Evolutionary conservation across 1,284 basidiomycete species (phyloP), one percentile per base, ranked within the genome.

Genomic region (Trichosporon asahii): DNA sequence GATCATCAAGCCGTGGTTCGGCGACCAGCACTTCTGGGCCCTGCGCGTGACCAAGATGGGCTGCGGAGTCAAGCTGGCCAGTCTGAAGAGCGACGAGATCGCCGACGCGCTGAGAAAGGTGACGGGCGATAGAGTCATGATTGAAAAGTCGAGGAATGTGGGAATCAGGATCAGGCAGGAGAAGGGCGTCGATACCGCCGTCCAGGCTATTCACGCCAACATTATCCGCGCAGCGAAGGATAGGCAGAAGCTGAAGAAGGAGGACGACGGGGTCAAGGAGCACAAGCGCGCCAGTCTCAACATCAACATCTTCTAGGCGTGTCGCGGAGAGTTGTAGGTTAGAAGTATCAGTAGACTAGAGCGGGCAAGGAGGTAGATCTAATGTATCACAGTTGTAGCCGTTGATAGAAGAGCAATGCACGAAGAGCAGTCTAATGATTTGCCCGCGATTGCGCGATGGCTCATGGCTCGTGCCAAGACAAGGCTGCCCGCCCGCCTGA

Each of bases 1-100:
- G 1, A 82, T 92, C 60, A 90, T 93, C 77, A 89, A 89, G 75
- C 89, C 89, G 3, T 90, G 88, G 87, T 90, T 90, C 69, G 86
- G 85, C 55, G 88, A 90, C 76, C 90, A 91, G 78, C 89, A 86
- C 80, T 91, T 91, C 79, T 91, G 90, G 89, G 90, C 88, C 6
- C 86, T 86, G 46, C 85, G 90, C 35, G 89, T 91, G 25, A 86
- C 88, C 71, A 86, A 86, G 74, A 85, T 90, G 31, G 88, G 87
- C 44, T 88, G 87, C 65, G 80, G 88, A 4, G 65, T 88, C 70
- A 86, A 84, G 68, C 85, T 90, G 14, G 77, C 85, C 0, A 87
- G 85, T 66, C 77, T 89, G 46, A 84, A 84, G 29, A 84, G 85
- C 0, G 84, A 84, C 69, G 88, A 89, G 66, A 74, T 90, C 27